Conservation (phyloP, 768 basidiomycete species). For the Lyophyllum shimeji region DNA sequence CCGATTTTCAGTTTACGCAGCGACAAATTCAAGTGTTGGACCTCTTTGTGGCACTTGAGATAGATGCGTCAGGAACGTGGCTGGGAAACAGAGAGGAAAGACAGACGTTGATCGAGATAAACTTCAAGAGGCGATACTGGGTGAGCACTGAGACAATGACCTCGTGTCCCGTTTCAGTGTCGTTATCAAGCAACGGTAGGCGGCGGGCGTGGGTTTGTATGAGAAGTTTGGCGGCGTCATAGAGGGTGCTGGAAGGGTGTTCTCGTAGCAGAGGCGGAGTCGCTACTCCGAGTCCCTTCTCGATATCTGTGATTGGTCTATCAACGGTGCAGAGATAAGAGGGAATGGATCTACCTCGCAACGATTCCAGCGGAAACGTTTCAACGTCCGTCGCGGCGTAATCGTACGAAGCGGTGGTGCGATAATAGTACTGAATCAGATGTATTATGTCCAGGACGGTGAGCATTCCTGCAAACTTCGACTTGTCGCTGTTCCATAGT, state of each 20-base stretch:
- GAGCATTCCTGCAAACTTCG: conserved; percentile 96
- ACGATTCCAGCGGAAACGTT: conserved; percentile 81
- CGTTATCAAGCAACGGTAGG: conserved; percentile 89
- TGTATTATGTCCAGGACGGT: conserved; percentile 99
- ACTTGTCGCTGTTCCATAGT: conserved; percentile 94
- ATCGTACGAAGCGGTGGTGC: conserved; percentile 81
- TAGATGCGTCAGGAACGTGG: conserved; percentile 10
- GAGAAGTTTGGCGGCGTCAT: conserved; percentile 85
- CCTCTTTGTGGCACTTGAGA: conserved; percentile 79
- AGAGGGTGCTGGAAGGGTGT: conserved; percentile 84
- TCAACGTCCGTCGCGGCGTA: conserved; percentile 90
- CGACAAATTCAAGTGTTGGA: conserved; percentile 75
- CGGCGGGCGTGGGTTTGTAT: conserved; percentile 96
- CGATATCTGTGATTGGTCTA: conserved; percentile 67
- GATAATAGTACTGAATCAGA: conserved; percentile 98
- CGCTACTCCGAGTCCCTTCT: conserved; percentile 87
- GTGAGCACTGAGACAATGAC: conserved; percentile 95
- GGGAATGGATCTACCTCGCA: conserved; percentile 63
- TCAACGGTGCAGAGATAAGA: conserved; percentile 5
- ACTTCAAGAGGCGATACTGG: conserved; percentile 97
- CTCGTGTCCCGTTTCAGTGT: conserved; percentile 92
- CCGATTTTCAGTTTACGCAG: conserved; percentile 90
- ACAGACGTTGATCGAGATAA: conserved; percentile 93
- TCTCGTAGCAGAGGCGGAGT: conserved; percentile 89
- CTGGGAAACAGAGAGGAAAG: not conserved